Evolutionary conservation across 2,329 filamentous ascomycete genomes (phyloP).

Genomic region (Dactylonectria estremocensis): DNA sequence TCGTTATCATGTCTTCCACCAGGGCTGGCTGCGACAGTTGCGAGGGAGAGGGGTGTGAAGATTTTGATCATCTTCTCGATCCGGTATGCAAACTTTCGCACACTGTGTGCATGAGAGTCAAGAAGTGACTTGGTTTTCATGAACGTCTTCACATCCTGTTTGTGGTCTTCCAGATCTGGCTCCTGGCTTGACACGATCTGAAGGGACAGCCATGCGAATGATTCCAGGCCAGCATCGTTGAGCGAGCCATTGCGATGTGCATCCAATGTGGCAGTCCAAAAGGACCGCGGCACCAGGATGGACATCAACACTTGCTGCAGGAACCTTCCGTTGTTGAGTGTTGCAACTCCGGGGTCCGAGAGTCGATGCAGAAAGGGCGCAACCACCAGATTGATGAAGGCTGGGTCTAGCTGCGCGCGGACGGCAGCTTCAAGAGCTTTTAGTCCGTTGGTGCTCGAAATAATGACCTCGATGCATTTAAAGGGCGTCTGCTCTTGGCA

Average conservation of each 20-base stretch:
- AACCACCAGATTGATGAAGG: constrained; percentile 48
- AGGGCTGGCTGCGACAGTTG: constrained; percentile 52
- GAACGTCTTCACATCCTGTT: constrained; percentile 42
- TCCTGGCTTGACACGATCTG: constrained; percentile 57
- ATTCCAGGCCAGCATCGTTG: constrained; percentile 48
- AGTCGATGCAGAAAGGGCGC: constrained; percentile 36
- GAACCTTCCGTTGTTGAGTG: constrained; percentile 41
- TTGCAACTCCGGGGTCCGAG: constrained; percentile 31
- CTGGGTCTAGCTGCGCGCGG: constrained; percentile 40
- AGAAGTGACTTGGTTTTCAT: constrained; percentile 47
- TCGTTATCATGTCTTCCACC: constrained; percentile 85
- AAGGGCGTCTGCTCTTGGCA: constrained; percentile 34
- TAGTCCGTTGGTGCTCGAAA: constrained; percentile 41
- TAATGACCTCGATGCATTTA: constrained; percentile 48
- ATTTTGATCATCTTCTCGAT: constrained; percentile 57
- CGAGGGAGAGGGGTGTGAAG: constrained; percentile 29
- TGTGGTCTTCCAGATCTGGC: constrained; percentile 30
- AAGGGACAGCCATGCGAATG: constrained; percentile 65
- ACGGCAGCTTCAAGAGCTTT: constrained; percentile 45
- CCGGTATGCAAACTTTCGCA: constrained; percentile 51
- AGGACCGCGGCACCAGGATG: constrained; percentile 66
- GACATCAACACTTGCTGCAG: constrained; percentile 55
- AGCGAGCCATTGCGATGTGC: constrained; percentile 51
- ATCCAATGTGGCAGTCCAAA: constrained; percentile 66
- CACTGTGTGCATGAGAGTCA: constrained; percentile 40